Percentiles rank a stretch among this genome's conserved stretches.
Evolutionary conservation across 2,329 filamentous ascomycete species (phyloP).

Genomic region (Beauveria sp.): DNA sequence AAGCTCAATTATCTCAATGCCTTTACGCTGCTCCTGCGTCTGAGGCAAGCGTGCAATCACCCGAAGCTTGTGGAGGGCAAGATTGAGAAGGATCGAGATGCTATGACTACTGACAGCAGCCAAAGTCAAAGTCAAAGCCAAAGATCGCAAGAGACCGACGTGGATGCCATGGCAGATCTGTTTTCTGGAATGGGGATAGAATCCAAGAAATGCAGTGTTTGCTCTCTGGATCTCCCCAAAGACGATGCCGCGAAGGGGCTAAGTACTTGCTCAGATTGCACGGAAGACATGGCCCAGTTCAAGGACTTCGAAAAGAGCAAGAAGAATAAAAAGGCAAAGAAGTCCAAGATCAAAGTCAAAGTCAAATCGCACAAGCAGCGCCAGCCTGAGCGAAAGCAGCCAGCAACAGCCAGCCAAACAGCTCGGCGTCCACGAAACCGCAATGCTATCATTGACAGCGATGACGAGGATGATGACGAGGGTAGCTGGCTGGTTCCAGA

Average conservation of each 20-base stretch:
- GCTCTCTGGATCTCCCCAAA: conserved; percentile 58
- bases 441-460: conserved; percentile 57
- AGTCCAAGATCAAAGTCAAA: conserved; percentile 17
- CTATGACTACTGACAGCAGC: conserved; percentile 57
- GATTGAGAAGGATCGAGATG: conserved; percentile 80
- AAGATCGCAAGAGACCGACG: conserved; percentile 50
- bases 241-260: conserved; percentile 33
- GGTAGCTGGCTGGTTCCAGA: conserved; percentile 76
- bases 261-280: conserved; percentile 65
- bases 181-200: conserved; percentile 77
- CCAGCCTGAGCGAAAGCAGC: conserved; percentile 11
- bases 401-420: conserved; percentile 15
- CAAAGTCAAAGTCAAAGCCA: conserved; percentile 39
- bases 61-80: conserved; percentile 81
- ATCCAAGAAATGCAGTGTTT: conserved; percentile 75
- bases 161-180: conserved; percentile 79
- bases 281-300: conserved; percentile 62
- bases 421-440: conserved; percentile 38
- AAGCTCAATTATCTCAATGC: conserved; percentile 89
- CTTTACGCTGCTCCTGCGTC: conserved; percentile 79
- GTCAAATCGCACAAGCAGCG: conserved; percentile 12
- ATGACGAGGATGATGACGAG: conserved; percentile 61
- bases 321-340: conserved; percentile 30
- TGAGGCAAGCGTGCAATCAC: conserved; percentile 93
- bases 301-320: conserved; percentile 30